phyloP scores from a whole-genome alignment of 2,329 filamentous ascomycete genomes.

The Kalmusia sp. region DNA sequence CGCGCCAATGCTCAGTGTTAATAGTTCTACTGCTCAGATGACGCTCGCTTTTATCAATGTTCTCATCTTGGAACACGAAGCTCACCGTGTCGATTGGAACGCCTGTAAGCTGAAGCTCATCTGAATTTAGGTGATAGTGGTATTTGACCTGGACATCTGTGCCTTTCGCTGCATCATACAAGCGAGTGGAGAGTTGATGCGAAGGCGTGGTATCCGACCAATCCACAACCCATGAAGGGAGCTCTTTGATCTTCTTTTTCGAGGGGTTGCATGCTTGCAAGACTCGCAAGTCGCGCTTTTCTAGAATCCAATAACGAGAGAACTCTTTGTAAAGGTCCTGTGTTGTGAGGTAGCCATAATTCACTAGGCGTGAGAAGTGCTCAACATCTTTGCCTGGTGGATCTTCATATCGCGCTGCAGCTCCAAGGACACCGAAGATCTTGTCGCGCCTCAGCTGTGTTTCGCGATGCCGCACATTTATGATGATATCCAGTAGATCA shows the following conservation, averaged over 20 bases:
- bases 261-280: conserved; percentile 7
- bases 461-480: conserved; percentile 2
- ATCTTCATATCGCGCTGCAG: conserved; percentile 3
- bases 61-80: background rate
- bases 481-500: conserved; percentile 7
- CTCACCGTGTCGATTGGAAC: conserved; percentile 1
- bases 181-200: conserved; percentile 2
- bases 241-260: conserved; percentile 5
- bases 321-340: conserved; percentile 7
- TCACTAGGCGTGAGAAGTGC: conserved; percentile 5
- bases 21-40: background rate
- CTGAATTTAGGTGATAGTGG: conserved; percentile 2
- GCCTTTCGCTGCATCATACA: conserved; percentile 2
- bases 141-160: conserved; percentile 5
- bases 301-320: conserved; percentile 4
- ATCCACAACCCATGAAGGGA: conserved; percentile 8
- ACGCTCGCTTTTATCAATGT: background rate
- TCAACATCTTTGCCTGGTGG: background rate
- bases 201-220: conserved; percentile 6
- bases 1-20: background rate
- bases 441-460: conserved; percentile 3
- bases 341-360: conserved; percentile 2
- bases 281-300: conserved; percentile 5
- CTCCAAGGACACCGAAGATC: conserved; percentile 6
- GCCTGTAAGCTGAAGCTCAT: conserved; percentile 3